phyloP scores from a whole-genome alignment of 805 yeast species.

The Metschnikowia bowlesiae region DNA sequence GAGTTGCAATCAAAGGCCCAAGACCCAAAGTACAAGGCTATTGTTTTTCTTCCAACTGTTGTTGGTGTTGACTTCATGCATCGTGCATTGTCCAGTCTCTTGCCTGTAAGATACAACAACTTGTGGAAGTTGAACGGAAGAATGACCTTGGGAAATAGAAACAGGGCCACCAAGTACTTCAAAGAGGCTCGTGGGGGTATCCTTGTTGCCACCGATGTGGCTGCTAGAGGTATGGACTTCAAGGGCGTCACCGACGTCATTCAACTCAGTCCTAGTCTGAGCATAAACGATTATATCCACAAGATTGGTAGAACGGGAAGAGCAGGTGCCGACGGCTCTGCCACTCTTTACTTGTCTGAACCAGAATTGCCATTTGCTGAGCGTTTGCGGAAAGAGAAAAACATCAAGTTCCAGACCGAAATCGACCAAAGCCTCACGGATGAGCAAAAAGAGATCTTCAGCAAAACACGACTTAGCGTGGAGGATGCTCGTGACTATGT shows the following conservation, averaged over 20 bases:
- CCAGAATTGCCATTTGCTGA: constrained; percentile 54
- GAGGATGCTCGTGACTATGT: constrained; percentile 24
- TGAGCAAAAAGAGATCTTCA: constrained; percentile 24
- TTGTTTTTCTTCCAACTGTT: constrained; percentile 79
- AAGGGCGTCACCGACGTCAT: constrained; percentile 81
- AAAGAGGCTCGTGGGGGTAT: constrained; percentile 45
- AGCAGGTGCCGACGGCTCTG: constrained; percentile 76
- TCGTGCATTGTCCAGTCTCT: constrained; percentile 28
- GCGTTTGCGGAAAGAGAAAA: constrained; percentile 45
- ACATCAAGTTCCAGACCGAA: constrained; percentile 49
- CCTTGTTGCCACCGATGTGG: constrained; percentile 84
- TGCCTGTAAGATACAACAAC: constrained; percentile 5
- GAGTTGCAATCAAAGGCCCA: constrained; percentile 38
- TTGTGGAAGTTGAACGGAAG: constrained; percentile 60
- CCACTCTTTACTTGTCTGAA: constrained; percentile 54
- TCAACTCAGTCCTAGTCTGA: constrained; percentile 75
- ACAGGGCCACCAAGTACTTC: constrained; percentile 52
- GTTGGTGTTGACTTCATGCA: constrained; percentile 58
- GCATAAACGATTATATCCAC: constrained; percentile 78
- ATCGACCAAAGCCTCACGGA: constrained; percentile 36
- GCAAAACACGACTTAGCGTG: constrained; percentile 15
- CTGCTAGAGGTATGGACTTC: constrained; percentile 96
- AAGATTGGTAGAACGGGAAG: constrained; percentile 96
- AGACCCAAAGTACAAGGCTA: constrained; percentile 58
- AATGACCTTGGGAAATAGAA: constrained; percentile 65